phyloP scores from a whole-genome alignment of 768 basidiomycete genomes.

The Pulveroboletus sp. region DNA sequence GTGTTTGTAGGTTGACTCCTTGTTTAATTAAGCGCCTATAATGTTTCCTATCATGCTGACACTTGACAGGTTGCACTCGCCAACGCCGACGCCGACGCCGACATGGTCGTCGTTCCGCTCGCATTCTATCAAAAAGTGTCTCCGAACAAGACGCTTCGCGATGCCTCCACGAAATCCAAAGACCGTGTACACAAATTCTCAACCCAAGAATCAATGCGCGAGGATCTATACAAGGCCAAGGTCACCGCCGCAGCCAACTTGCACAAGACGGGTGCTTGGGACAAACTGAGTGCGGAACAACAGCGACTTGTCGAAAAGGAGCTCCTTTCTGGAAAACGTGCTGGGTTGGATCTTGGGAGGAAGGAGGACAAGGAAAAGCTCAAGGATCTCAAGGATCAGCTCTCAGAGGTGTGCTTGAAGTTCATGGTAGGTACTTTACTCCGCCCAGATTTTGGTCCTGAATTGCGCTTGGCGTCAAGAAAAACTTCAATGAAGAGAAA shows the following conservation, averaged over 20 bases:
- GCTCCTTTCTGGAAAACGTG: conserved; percentile 72
- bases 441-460: neutral
- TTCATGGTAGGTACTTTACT: conserved; percentile 57
- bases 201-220: conserved; percentile 75
- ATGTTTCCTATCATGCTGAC: too few relatives aligned
- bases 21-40: too few relatives aligned
- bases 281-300: conserved; percentile 64
- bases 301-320: conserved; percentile 76
- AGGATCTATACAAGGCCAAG: conserved; percentile 76
- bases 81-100: conserved; percentile 53
- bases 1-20: conserved; percentile 79
- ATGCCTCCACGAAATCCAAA: conserved; percentile 75
- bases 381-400: conserved; percentile 66
- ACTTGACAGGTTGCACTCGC: conserved; percentile 67
- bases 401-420: conserved; percentile 68
- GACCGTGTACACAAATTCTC: conserved; percentile 61
- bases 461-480: conserved; percentile 43
- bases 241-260: conserved; percentile 66
- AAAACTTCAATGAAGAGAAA: conserved; percentile 88
- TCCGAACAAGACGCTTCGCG: conserved; percentile 65
- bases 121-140: conserved; percentile 83
- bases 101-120: conserved; percentile 52
- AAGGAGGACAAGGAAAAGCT: conserved; percentile 53
- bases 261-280: conserved; percentile 56
- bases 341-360: conserved; percentile 73